phyloP scores from a whole-genome alignment of 495 filamentous ascomycete genomes.

The Parathielavia appendiculata region DNA sequence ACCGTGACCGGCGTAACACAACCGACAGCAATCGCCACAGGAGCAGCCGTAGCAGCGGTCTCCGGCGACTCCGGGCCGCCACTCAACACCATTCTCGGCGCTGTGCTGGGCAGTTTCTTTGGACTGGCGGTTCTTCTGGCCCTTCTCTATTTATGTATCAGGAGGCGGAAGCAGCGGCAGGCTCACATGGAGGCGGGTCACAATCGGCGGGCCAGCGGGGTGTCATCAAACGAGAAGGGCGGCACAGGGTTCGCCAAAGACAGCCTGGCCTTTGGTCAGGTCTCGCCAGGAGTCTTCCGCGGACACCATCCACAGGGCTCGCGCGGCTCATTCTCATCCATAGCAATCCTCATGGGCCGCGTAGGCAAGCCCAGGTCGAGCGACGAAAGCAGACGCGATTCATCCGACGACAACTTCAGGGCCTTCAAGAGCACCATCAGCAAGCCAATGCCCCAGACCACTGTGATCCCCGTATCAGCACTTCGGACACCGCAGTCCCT shows the following conservation, averaged over 20 bases:
- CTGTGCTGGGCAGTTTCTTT: conserved; percentile 71
- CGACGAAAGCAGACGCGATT: conserved; percentile 46
- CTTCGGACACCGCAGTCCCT: conserved; percentile 18
- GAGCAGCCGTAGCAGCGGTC: conserved; percentile 23
- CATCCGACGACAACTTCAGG: conserved; percentile 44
- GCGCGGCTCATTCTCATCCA: conserved; percentile 48
- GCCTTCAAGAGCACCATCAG: conserved; percentile 52
- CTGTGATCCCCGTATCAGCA: conserved; percentile 12
- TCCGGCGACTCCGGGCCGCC: conserved; percentile 9
- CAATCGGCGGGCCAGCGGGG: conserved; percentile 46
- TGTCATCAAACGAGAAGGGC: conserved; percentile 48
- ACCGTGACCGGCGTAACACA: conserved; percentile 19
- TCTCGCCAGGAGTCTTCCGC: conserved; percentile 32
- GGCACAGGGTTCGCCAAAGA: conserved; percentile 48
- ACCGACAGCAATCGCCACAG: conserved; percentile 33
- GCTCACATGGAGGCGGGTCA: conserved; percentile 44
- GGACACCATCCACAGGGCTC: conserved; percentile 46
- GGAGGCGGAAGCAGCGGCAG: conserved; percentile 49
- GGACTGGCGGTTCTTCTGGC: conserved; percentile 66
- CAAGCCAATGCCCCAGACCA: conserved; percentile 46
- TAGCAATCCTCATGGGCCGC: conserved; percentile 53
- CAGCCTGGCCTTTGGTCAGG: conserved; percentile 47
- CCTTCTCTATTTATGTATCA: conserved; percentile 61
- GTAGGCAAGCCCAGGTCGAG: conserved; percentile 40
- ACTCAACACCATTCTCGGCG: conserved; percentile 59